Percentiles rank a stretch among this genome's conserved stretches.
These are phyloP conservation scores for Globisporangium cystogenes DNA, from an alignment of 352 stramenopile species.

Conservation along the genomic window DNA sequence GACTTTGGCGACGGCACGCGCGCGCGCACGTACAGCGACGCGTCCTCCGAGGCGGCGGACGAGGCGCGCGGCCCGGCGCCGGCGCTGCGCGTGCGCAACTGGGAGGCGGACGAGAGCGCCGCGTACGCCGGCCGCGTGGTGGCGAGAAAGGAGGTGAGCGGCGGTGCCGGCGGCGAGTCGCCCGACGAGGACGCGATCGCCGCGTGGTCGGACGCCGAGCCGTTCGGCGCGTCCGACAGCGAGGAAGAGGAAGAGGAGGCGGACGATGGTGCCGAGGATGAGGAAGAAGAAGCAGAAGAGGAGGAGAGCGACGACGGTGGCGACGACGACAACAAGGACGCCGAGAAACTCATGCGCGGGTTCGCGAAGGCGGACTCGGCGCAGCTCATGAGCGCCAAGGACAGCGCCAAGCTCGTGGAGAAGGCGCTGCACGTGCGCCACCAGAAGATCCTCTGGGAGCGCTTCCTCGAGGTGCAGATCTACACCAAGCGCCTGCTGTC, in stretches of 20 bases:
- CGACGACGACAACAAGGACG: slow-evolving; percentile 45
- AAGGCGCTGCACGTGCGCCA: slow-evolving; percentile 77
- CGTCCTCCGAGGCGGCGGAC: slow-evolving; percentile 14
- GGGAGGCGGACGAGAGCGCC: slow-evolving; percentile 49
- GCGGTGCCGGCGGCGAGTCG: slow-evolving; percentile 30
- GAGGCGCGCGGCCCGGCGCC: slow-evolving; percentile 44
- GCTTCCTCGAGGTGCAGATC: slow-evolving; percentile 81
- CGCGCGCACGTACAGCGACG: slow-evolving; percentile 35
- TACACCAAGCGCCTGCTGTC: slow-evolving; percentile 75
- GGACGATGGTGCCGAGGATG: slow-evolving; percentile 29
- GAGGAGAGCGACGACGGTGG: slow-evolving; percentile 28
- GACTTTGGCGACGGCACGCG: slow-evolving; percentile 80
- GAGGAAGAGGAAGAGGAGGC: slow-evolving; percentile 19
- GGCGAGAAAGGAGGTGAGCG: slow-evolving; percentile 49
- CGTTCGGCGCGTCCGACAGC: slow-evolving; percentile 66
- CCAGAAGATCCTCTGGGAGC: slow-evolving; percentile 83
- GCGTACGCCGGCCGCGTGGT: slow-evolving; percentile 80
- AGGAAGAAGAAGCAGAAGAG: slow-evolving; percentile 25
- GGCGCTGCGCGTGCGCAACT: slow-evolving; percentile 72
- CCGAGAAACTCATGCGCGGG: slow-evolving; percentile 69
- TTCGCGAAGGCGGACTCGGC: slow-evolving; percentile 78
- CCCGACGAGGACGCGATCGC: slow-evolving; percentile 71
- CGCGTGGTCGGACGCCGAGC: slow-evolving; percentile 78
- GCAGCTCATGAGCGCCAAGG: slow-evolving; percentile 64
- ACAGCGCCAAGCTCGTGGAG: slow-evolving; percentile 71